Evolutionary conservation across 345 rosid genomes (phyloP).

Genomic region (Salix brachista): DNA sequence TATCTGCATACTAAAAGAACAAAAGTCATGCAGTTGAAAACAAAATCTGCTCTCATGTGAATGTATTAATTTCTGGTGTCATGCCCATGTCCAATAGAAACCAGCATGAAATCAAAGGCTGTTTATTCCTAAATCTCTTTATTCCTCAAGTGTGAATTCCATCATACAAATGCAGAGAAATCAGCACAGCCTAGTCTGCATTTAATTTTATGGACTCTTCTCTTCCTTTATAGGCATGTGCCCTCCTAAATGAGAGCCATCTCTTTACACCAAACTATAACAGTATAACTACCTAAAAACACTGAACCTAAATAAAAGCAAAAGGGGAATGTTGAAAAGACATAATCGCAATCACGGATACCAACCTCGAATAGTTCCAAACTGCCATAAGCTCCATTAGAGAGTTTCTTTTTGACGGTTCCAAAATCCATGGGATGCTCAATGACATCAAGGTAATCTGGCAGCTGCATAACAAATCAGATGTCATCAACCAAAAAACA

Average conservation of each 20-base stretch:
- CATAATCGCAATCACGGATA: neutral
- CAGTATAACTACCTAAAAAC: no score
- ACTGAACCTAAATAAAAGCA: neutral
- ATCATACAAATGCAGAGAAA: neutral
- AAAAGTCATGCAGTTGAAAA: neutral
- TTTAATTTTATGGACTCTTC: neutral
- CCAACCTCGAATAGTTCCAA: conserved; percentile 33
- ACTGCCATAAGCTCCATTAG: conserved; percentile 11
- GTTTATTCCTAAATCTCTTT: neutral
- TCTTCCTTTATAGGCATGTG: neutral
- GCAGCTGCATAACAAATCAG: conserved; percentile 18
- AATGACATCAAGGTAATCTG: conserved; percentile 29
- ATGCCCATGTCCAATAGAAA: neutral
- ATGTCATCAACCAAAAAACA: neutral
- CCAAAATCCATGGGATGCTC: conserved; percentile 32
- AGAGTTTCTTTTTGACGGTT: conserved; percentile 23
- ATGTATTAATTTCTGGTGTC: neutral
- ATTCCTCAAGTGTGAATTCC: neutral
- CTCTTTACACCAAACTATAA: no score
- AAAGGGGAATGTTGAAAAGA: neutral
- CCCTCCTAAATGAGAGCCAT: no score
- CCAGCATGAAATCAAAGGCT: neutral
- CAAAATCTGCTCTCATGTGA: neutral
- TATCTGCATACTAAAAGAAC: neutral
- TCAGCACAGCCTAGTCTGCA: neutral